Conservation (phyloP, 805 yeast species). For the Saccharomycopsis synnaedendra region DNA sequence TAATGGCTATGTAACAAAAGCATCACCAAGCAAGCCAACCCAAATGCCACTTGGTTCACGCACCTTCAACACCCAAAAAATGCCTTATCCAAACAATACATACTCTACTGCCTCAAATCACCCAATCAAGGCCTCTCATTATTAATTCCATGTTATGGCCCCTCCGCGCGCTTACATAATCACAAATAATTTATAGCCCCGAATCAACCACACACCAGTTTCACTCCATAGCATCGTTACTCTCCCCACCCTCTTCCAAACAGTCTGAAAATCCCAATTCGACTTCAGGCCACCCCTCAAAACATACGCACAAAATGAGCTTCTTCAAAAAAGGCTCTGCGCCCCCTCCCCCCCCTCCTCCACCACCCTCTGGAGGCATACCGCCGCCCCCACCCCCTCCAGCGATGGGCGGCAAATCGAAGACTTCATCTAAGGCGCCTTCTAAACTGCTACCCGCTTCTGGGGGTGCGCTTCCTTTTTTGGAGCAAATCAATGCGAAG, state of each 20-base stretch:
- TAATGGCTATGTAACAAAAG: too few relatives aligned
- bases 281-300: not conserved
- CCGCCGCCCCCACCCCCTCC: slow-evolving; percentile 17
- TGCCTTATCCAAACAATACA: too few relatives aligned
- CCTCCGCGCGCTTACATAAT: too few relatives aligned
- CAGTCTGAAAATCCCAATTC: not conserved
- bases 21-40: too few relatives aligned
- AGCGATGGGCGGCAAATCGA: slow-evolving; percentile 19
- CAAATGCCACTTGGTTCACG: too few relatives aligned
- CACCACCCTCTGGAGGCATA: slow-evolving; percentile 17
- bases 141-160: too few relatives aligned
- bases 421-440: not conserved
- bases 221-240: not conserved
- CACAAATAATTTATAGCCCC: too few relatives aligned
- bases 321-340: slow-evolving; percentile 13
- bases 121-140: too few relatives aligned
- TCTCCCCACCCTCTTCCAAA: not conserved
- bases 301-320: not conserved
- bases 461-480: slow-evolving; percentile 39
- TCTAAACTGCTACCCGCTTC: slow-evolving; percentile 18
- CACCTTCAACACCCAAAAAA: too few relatives aligned
- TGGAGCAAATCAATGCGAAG: slow-evolving; percentile 45
- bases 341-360: slow-evolving; percentile 18
- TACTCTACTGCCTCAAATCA: too few relatives aligned
- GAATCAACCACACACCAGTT: too few relatives aligned